Conservation (phyloP, 176 grass and related monocot species). For the Hsuehochloa calcarea region DNA sequence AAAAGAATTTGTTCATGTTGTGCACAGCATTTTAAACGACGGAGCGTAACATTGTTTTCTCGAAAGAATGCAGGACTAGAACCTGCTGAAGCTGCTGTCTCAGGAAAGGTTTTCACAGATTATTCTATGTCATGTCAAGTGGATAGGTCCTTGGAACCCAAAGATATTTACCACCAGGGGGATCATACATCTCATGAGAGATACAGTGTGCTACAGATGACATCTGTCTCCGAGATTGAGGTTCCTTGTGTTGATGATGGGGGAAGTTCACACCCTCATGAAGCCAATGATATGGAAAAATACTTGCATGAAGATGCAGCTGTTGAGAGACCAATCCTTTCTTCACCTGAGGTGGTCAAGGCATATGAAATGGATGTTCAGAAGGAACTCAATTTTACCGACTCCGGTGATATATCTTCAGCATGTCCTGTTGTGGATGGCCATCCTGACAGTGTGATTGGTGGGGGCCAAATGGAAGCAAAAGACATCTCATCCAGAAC, state of each 20-base stretch:
- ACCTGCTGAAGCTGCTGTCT: conserved; percentile 21
- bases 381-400: conserved; percentile 34
- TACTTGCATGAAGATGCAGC: conserved; percentile 26
- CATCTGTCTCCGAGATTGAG: conserved; percentile 63
- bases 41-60: not conserved
- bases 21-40: conserved; percentile 34
- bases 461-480: conserved; percentile 17
- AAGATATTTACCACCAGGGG: conserved; percentile 45
- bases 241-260: conserved; percentile 43
- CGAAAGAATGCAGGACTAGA: conserved; percentile 30
- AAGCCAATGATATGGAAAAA: conserved; percentile 19
- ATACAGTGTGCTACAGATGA: conserved; percentile 56
- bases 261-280: conserved; percentile 26
- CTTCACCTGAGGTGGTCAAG: conserved; percentile 19
- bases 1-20: conserved; percentile 55
- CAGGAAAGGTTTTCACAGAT: conserved; percentile 38
- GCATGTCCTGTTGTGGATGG: conserved; percentile 17
- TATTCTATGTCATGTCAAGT: conserved; percentile 32
- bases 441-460: conserved; percentile 6
- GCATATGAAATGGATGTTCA: conserved; percentile 40
- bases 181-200: conserved; percentile 40
- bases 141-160: conserved; percentile 40
- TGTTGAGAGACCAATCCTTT: conserved; percentile 18
- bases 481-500: not conserved
- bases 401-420: conserved; percentile 2